Base-by-base conservation (phyloP, 1,284 basidiomycete species). In the Entoloma clypeatum region DNA sequence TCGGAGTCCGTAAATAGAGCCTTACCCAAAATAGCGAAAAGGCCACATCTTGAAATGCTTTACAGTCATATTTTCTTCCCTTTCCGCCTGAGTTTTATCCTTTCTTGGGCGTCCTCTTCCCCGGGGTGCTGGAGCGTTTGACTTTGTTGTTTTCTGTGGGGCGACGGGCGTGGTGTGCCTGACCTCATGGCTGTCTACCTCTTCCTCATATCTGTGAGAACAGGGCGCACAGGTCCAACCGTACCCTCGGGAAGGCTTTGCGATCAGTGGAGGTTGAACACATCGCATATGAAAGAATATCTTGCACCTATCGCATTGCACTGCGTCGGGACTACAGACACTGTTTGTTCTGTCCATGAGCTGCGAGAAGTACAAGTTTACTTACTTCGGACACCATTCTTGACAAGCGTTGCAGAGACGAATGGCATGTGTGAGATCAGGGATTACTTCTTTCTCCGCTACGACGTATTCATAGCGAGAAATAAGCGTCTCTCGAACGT, bases 141-240 rank as follows among this genome's bases (percentile, higher is more conserved):
- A 78, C 62, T 83, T 86, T 28, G 51, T 48, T 47, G 75, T 70
- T 54, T 77, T 79, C 18, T 41, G 36, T 13, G 66, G 52, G 43
- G 59, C 52, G 19, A 58, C 56, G 11, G 79, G 74, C 9, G 73
- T 74, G 16, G 60, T 58, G 53, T 76, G 77, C 22, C 79, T 77
- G 41, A 75, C 69, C 19, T 80, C 78, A 51, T 81, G 80, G 44
- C 76, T 77, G 52, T 90, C 87, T 22, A 94, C 89, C 56, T 91
- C 85, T 55, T 92, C 86, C 54, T 92, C 92, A 57, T 95, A 87
- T 54, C 81, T 76, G 36, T 81, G 77, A 3, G 92, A 90, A 62
- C 95, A 98, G 1, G 91, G 87, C 0, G 90, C 90, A 56, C 96
- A 99, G 3, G 92, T 92, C 95, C 95, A 99, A 23, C 91, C 92